Percentiles rank a stretch among this genome's conserved stretches.
Evolutionary conservation across 164 flowering plant genomes (phyloP).

Genomic region (Magnolia changhungtana): DNA sequence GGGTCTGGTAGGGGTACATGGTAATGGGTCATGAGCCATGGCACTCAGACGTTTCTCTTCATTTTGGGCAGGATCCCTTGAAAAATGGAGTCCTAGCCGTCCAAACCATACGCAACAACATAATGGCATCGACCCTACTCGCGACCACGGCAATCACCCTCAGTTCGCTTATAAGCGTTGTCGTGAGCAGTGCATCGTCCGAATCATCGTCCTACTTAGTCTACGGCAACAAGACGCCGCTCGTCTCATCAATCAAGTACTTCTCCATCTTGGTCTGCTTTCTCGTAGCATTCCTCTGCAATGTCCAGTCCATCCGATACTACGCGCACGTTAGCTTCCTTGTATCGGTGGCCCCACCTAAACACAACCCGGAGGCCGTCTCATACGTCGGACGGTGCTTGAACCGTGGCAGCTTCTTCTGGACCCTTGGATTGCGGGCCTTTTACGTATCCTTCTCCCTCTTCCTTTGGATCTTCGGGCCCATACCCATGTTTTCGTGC

Average conservation of each 20-base stretch:
- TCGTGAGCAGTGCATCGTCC: slow-evolving; percentile 47
- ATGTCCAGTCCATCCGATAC: slow-evolving; percentile 77
- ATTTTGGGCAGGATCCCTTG: slow-evolving; percentile 54
- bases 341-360: slow-evolving; percentile 40
- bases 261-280: slow-evolving; percentile 65
- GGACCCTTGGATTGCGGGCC: slow-evolving; percentile 82
- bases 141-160: slow-evolving; percentile 83
- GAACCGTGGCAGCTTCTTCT: slow-evolving; percentile 64
- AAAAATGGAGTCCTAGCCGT: slow-evolving; percentile 75
- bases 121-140: slow-evolving; percentile 81
- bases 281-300: slow-evolving; percentile 71
- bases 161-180: slow-evolving; percentile 66
- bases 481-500: slow-evolving; percentile 47
- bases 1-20: neutral
- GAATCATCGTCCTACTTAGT: slow-evolving; percentile 27
- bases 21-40: too few species aligned
- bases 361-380: slow-evolving; percentile 31
- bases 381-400: slow-evolving; percentile 55
- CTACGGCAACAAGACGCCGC: slow-evolving; percentile 45
- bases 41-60: neutral
- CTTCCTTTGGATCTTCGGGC: slow-evolving; percentile 32
- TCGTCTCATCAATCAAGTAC: slow-evolving; percentile 51
- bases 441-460: slow-evolving; percentile 45
- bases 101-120: slow-evolving; percentile 85
- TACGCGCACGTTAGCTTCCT: slow-evolving; percentile 81